Evolutionary conservation across 2,329 filamentous ascomycete species (phyloP), one percentile per base, ranked within the genome.

Genomic region (Pseudogymnoascus sp.): DNA sequence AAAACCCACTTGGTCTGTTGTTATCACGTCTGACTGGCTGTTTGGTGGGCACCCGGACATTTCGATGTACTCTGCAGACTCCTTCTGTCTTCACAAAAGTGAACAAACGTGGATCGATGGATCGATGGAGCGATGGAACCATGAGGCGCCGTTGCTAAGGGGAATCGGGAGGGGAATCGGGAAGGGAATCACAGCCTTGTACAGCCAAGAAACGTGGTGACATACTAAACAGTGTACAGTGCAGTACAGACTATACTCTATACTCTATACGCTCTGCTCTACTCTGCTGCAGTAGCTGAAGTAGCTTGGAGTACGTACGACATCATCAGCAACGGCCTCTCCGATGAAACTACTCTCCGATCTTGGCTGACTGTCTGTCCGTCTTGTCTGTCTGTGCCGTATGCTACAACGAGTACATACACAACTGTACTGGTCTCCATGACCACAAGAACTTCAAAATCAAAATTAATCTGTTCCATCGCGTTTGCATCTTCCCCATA

Each of bases 61-160:
- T 55, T 55, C n/a, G 49, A 55, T 55, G 49, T 55, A 55, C 49
- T 55, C 49, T 55, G 9, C n/a, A 55, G 25, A 12, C 28, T 55
- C 49, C n/a, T 55, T 55, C 49, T 9, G 25, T 33, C 49, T 9
- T 33, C 49, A 55, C 49, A 33, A 55, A 33, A 3, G 25, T 18
- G 49, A 55, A 18, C 49, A 55, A 33, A 33, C 49, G 49, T 55
- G 49, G 49, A 33, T 18, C 28, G 28, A 31, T 55, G 49, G 49
- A 33, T 18, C 28, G 28, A 31, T 31, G 28, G 28, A 31, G 28
- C 28, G 6, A 31, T 31, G 28, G 28, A 31, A 9, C 49, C 21
- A 28, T 18, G n/a, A 33, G 18, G 49, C 49, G 49, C 49, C 49
- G 49, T 55, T 55, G 49, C 49, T 55, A 55, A 18, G 49, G 49